A percentile compares a stretch with the other conserved stretches of the same genome.
phyloP scores from a whole-genome alignment of 2,329 filamentous ascomycete genomes.

The Fusarium kyushuense region DNA sequence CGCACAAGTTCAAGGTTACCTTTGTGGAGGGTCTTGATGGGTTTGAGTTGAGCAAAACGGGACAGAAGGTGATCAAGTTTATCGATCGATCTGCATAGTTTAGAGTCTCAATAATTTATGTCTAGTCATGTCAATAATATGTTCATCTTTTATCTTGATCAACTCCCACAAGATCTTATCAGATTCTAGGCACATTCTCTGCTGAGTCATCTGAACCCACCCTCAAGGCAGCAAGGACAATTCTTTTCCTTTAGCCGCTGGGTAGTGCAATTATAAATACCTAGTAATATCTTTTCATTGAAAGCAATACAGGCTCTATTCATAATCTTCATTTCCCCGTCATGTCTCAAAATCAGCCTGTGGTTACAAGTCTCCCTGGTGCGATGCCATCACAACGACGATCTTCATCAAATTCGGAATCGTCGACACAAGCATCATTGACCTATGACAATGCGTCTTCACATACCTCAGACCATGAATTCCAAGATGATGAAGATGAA shows the following conservation, averaged over 20 bases:
- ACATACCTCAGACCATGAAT: background rate
- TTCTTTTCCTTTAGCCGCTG: background rate
- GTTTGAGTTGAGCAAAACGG: slow-evolving; percentile 45
- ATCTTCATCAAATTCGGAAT: background rate
- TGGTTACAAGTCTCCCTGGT: rapidly evolving
- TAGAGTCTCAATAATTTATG: background rate
- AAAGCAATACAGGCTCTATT: background rate
- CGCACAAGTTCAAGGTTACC: slow-evolving; percentile 52
- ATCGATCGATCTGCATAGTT: slow-evolving; percentile 39
- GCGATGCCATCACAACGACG: background rate
- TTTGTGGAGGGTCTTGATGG: slow-evolving; percentile 52
- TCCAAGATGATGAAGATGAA: background rate
- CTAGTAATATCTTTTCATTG: background rate
- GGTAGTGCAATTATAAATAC: background rate
- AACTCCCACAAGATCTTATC: background rate
- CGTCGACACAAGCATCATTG: background rate
- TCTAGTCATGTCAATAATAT: background rate
- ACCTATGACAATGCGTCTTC: background rate
- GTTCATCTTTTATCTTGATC: background rate
- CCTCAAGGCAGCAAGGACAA: background rate
- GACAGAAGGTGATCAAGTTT: slow-evolving; percentile 48
- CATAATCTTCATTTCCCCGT: too few species aligned
- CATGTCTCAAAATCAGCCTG: background rate
- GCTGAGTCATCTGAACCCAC: background rate
- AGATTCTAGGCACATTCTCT: background rate